Percentiles rank a stretch among this genome's conserved stretches.
These are phyloP conservation scores for Xylaria hypoxylon DNA, from an alignment of 2,329 filamentous ascomycete species.

Conservation along the genomic window DNA sequence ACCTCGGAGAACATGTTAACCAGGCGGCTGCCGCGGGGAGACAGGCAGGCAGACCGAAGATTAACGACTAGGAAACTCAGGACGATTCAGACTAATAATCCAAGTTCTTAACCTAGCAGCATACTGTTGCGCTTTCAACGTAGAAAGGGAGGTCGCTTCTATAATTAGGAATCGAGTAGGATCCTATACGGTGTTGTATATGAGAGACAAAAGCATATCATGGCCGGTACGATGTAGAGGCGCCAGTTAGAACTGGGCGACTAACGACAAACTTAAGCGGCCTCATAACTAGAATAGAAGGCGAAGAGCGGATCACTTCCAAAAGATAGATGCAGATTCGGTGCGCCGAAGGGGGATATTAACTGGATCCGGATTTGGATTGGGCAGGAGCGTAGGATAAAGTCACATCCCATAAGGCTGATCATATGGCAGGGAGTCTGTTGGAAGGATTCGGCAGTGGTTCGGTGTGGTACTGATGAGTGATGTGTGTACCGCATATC, in stretches of 20 bases:
- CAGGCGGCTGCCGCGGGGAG: constrained; percentile 3
- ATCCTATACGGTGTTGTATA: constrained; percentile 1
- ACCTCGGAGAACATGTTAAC: constrained; percentile 4
- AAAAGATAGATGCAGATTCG: constrained; percentile 26
- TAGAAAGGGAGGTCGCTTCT: background rate
- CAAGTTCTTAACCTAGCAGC: background rate
- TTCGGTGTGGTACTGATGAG: constrained; percentile 28
- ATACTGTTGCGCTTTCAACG: background rate
- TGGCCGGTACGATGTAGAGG: constrained; percentile 2
- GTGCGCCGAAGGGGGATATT: constrained; percentile 14
- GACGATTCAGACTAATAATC: background rate
- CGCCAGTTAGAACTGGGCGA: background rate
- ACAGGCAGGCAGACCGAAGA: constrained; percentile 1
- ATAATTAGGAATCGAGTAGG: background rate
- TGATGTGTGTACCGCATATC: constrained; percentile 21
- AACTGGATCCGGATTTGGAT: constrained; percentile 14
- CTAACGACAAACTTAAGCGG: background rate
- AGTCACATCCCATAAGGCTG: constrained; percentile 39
- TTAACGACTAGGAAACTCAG: constrained; percentile 2
- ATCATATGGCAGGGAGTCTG: constrained; percentile 30
- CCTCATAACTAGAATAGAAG: constrained; percentile 9
- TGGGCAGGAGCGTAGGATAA: constrained; percentile 30
- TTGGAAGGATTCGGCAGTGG: constrained; percentile 36
- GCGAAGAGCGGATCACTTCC: constrained; percentile 19
- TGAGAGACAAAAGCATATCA: background rate